Evolutionary conservation across 2,329 filamentous ascomycete species (phyloP).

Genomic region (Diaporthe citri): DNA sequence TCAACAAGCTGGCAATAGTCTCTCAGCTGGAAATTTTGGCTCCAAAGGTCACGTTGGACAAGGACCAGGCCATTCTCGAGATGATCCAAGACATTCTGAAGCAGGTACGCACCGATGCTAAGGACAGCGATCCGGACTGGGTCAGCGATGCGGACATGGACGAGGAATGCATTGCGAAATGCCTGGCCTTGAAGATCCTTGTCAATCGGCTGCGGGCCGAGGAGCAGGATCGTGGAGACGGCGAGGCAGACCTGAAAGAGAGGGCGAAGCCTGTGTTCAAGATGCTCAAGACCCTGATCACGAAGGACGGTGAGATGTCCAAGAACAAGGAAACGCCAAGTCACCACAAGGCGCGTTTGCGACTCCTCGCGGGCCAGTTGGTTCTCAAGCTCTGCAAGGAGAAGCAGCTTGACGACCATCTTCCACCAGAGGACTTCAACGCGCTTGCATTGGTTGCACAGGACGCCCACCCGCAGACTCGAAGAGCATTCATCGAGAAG

Average conservation of each 20-base stretch:
- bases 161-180: constrained; percentile 86
- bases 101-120: constrained; percentile 74
- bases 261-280: constrained; percentile 79
- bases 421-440: constrained; percentile 83
- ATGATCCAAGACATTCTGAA: constrained; percentile 83
- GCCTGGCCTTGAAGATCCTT: constrained; percentile 84
- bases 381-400: constrained; percentile 86
- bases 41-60: constrained; percentile 78
- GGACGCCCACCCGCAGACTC: constrained; percentile 79
- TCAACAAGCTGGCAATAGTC: constrained; percentile 79
- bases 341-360: constrained; percentile 83
- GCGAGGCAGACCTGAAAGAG: constrained; percentile 63
- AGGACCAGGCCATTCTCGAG: constrained; percentile 81
- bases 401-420: constrained; percentile 80
- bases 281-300: constrained; percentile 81
- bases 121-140: constrained; percentile 72
- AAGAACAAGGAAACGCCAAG: constrained; percentile 81
- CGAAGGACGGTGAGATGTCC: constrained; percentile 82
- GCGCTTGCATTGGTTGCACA: constrained; percentile 84
- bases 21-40: constrained; percentile 82
- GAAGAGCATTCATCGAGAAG: constrained; percentile 83
- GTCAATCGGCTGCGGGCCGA: constrained; percentile 84
- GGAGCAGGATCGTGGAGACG: constrained; percentile 53
- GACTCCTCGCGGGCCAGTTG: constrained; percentile 83
- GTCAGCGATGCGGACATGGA: constrained; percentile 77